Evolutionary conservation across 1,284 basidiomycete genomes (phyloP).

Genomic region (Rhodotorula glutinis): DNA sequence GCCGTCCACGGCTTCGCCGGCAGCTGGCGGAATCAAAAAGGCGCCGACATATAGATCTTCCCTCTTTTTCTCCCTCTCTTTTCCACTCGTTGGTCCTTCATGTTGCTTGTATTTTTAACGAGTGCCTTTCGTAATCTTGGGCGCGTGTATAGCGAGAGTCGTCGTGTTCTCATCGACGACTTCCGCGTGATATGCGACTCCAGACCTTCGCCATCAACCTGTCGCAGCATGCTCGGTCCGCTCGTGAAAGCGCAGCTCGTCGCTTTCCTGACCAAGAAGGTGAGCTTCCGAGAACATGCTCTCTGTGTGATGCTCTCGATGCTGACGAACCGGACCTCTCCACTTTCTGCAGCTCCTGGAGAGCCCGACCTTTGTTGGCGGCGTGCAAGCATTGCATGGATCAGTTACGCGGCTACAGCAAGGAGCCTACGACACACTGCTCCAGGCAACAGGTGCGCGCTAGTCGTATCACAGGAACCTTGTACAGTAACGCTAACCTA

Average conservation of each 20-base stretch:
- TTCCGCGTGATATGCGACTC: neutral
- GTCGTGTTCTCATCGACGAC: too few relatives aligned
- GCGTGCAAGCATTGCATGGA: slow-evolving; percentile 16
- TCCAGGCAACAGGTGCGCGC: slow-evolving; percentile 19
- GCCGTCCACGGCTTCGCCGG: slow-evolving; percentile 35
- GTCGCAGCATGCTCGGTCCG: slow-evolving; percentile 26
- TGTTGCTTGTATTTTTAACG: neutral
- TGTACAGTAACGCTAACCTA: neutral
- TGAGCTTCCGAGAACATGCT: neutral
- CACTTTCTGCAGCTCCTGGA: slow-evolving; percentile 29
- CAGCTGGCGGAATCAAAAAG: slow-evolving; percentile 30
- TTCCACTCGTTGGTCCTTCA: neutral
- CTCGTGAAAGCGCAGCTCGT: slow-evolving; percentile 30
- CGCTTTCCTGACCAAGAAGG: slow-evolving; percentile 32
- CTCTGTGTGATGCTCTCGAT: too few relatives aligned
- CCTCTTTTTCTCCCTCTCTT: neutral
- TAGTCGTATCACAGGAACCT: too few relatives aligned
- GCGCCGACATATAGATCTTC: slow-evolving; percentile 7
- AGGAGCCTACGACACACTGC: slow-evolving; percentile 25
- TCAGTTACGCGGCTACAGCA: slow-evolving; percentile 12
- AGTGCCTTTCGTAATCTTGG: neutral
- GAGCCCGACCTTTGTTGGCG: slow-evolving; percentile 7
- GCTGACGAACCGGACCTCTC: neutral
- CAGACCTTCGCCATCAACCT: neutral
- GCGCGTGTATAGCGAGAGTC: too few relatives aligned